These are phyloP conservation scores for Kwoniella dejecticola DNA, from an alignment of 768 basidiomycete genomes.

Conservation along the genomic window DNA sequence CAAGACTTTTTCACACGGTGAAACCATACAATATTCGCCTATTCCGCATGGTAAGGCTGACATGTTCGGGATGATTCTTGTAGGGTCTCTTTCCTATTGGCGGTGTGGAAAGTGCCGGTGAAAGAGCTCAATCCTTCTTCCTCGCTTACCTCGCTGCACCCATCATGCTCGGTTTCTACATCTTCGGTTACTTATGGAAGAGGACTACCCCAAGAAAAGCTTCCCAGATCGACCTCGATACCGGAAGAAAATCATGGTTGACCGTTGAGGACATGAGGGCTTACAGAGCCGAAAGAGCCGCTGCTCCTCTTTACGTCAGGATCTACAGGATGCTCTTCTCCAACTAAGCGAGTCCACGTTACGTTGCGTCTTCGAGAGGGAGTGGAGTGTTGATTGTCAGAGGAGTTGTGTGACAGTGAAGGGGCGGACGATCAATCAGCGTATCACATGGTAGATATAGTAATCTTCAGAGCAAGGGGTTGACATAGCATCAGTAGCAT, in stretches of 20 bases:
- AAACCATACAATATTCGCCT: no score
- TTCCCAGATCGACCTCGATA: constrained; percentile 54
- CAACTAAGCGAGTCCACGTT: no score
- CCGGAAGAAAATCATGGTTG: constrained; percentile 53
- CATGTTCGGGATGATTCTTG: not conserved
- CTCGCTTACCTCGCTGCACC: constrained; percentile 49
- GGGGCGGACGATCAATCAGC: no score
- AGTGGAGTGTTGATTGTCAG: no score
- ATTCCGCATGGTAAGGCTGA: no score
- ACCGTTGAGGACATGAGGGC: constrained; percentile 52
- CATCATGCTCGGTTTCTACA: constrained; percentile 47
- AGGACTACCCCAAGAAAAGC: constrained; percentile 39
- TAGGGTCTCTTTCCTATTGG: constrained; percentile 49
- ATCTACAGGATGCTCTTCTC: constrained; percentile 52
- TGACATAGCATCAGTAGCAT: no score
- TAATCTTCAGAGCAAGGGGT: no score
- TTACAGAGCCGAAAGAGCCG: constrained; percentile 42
- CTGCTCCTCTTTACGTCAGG: constrained; percentile 43
- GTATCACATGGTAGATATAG: no score
- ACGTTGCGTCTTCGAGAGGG: no score
- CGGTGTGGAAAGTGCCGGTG: constrained; percentile 24
- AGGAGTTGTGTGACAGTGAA: no score
- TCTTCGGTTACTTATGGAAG: constrained; percentile 50
- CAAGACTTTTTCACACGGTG: no score
- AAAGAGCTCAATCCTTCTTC: constrained; percentile 51